Evolutionary conservation across 306 rosid genomes (phyloP), one percentile per base, ranked within the genome.

Genomic region (Prunus davidiana): DNA sequence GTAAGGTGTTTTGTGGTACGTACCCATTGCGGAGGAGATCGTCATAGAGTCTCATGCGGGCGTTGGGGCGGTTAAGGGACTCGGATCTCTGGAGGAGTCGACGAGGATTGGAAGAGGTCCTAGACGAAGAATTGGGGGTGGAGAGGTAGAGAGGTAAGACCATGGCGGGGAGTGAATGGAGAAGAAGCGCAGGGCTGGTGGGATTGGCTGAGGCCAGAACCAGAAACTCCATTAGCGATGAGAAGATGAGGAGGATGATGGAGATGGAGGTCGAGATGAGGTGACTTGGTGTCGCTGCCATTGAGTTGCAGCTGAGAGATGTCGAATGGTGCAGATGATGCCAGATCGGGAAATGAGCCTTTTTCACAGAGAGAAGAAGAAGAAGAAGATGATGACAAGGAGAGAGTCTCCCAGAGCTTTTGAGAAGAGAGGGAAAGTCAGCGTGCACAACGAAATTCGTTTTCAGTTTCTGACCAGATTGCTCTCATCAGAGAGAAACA

Each of bases 1-100:
- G 6, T 27, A 27, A 14, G 14, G 19, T 49, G 5, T 49, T 38
- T 3, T 1, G 43, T 67, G 64, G 54, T 38, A 54, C 41, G n/a
- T 47, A 92, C 99, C 99, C 99, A 79, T 89, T 87, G 15, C 81
- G 88, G 56, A 95, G 97, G 68, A 95, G 99, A 81, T 92, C 99
- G 69, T 95, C 99, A 79, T 89, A 58, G 82, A 95, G 99, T 49
- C 93, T 32, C 99, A 95, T 92, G 75, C 90, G 96, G 74, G 98
- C 98, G 75, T 86, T 86, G 73, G 90, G 86, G 19, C 70, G 93
- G 34, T 0, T 75, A 50, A 38, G 11, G 34, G 88, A 61, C 24
- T 64, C 79, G 74, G 96, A 92, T 86, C 83, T 74, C 74, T 82
- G 89, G 28, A 95, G 96, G 30, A 52, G 88, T 72, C 99, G 99